phyloP scores from a whole-genome alignment of 2,329 filamentous ascomycete genomes.

The Lizonia empirigonia region DNA sequence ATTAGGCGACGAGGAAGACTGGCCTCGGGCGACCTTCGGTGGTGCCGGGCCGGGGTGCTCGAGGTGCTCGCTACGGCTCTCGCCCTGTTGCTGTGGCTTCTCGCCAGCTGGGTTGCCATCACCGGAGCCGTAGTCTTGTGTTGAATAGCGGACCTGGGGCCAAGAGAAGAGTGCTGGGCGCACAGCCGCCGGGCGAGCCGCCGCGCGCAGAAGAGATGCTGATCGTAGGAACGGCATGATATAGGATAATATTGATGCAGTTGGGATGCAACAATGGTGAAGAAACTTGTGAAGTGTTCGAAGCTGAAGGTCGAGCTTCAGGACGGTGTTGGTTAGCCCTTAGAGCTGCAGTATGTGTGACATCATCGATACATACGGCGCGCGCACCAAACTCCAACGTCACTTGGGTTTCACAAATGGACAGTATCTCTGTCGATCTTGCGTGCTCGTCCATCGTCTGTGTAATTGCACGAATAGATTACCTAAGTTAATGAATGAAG shows the following conservation, averaged over 20 bases:
- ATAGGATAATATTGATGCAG: neutral
- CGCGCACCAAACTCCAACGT: slow-evolving; percentile 3
- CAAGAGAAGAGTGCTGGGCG: slow-evolving; percentile 35
- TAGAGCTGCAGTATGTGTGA: neutral
- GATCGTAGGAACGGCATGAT: slow-evolving; percentile 43
- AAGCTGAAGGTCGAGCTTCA: neutral
- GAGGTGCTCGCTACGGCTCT: slow-evolving; percentile 46
- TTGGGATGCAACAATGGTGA: neutral
- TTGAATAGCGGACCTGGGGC: slow-evolving; percentile 44
- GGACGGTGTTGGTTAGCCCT: neutral
- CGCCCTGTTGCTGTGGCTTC: slow-evolving; percentile 51
- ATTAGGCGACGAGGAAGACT: slow-evolving; percentile 39
- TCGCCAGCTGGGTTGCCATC: slow-evolving; percentile 51
- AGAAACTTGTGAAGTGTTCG: neutral
- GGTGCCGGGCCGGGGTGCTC: slow-evolving; percentile 55
- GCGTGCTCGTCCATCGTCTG: neutral
- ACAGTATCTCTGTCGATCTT: neutral
- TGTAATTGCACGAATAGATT: neutral
- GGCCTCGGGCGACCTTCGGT: slow-evolving; percentile 49
- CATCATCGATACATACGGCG: slow-evolving; percentile 11
- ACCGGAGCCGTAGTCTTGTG: slow-evolving; percentile 52
- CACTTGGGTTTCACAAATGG: slow-evolving; percentile 7
- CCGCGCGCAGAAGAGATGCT: slow-evolving; percentile 36
- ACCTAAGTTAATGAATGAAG: slow-evolving; percentile 7
- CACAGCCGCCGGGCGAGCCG: slow-evolving; percentile 30